Conservation (phyloP, 768 basidiomycete species). For the Collybiopsis confluens region DNA sequence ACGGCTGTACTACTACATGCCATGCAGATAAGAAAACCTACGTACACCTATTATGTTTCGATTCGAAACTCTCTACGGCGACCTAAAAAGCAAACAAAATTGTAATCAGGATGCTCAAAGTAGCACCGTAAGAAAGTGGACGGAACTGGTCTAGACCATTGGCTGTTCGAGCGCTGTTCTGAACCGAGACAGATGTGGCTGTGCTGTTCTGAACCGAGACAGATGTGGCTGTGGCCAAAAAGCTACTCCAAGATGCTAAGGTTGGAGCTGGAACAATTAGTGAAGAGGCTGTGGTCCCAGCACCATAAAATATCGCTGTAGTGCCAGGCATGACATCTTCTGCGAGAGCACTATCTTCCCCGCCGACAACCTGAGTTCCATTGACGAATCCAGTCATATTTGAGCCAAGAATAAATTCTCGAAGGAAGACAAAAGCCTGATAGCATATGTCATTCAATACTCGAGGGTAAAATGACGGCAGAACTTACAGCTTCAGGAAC, state of each 20-base stretch:
- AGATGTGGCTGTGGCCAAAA: conserved; percentile 10
- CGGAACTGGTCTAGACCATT: too few relatives aligned
- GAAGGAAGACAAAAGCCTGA: conserved; percentile 58
- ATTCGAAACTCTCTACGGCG: too few relatives aligned
- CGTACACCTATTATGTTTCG: too few relatives aligned
- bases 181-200: not conserved
- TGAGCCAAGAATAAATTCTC: conserved; percentile 64
- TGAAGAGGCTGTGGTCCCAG: conserved; percentile 37
- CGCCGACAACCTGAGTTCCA: conserved; percentile 33
- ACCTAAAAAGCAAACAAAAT: too few relatives aligned
- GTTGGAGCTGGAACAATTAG: not conserved
- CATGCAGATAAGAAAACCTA: too few relatives aligned
- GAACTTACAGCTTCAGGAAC: conserved; percentile 33
- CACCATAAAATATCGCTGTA: conserved; percentile 39
- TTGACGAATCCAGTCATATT: conserved; percentile 57
- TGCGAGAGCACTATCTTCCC: conserved; percentile 34
- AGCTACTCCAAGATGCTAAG: conserved; percentile 3
- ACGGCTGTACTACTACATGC: too few relatives aligned
- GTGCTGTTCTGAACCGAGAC: too few relatives aligned
- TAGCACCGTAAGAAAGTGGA: too few relatives aligned
- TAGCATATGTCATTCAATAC: not conserved
- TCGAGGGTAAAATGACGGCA: not conserved
- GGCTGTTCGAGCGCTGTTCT: too few relatives aligned
- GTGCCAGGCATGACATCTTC: conserved; percentile 33
- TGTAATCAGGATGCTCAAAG: too few relatives aligned